Conservation (phyloP, 768 basidiomycete genomes). For the Scleroderma citrinum region DNA sequence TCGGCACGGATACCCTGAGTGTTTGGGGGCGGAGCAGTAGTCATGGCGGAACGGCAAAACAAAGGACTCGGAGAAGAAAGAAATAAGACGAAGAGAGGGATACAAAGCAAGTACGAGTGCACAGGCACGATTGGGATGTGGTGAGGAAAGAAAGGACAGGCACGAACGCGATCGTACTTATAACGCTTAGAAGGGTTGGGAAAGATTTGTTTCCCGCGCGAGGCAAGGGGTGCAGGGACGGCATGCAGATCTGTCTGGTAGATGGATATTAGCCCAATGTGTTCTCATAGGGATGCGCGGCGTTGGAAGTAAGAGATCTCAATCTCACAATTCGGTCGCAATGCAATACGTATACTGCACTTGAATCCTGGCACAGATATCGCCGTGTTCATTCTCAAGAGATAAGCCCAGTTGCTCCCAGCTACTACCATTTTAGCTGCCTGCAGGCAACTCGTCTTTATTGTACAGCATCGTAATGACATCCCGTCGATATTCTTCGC, state of each 20-base stretch:
- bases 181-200: slow-evolving; percentile 12
- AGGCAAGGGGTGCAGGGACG: slow-evolving; percentile 5
- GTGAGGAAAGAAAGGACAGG: slow-evolving; percentile 13
- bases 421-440: slow-evolving; percentile 15
- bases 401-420: slow-evolving; percentile 10
- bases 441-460: slow-evolving; percentile 13
- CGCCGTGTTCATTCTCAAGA: slow-evolving; percentile 5
- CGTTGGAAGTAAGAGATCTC: slow-evolving; percentile 9
- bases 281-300: slow-evolving; percentile 12
- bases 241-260: background rate
- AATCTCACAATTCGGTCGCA: slow-evolving; percentile 11
- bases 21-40: slow-evolving; percentile 29
- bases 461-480: slow-evolving; percentile 6
- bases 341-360: background rate
- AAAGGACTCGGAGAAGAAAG: background rate
- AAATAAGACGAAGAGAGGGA: slow-evolving; percentile 12
- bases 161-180: slow-evolving; percentile 9
- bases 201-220: slow-evolving; percentile 13
- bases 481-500: slow-evolving; percentile 21
- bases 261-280: slow-evolving; percentile 8
- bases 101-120: slow-evolving; percentile 3
- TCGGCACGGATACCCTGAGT: slow-evolving; percentile 33
- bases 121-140: slow-evolving; percentile 1
- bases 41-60: slow-evolving; percentile 25
- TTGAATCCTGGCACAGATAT: slow-evolving; percentile 10